Base-by-base conservation (phyloP, 2,329 filamentous ascomycete genomes). In the Paradendryphiella salina region DNA sequence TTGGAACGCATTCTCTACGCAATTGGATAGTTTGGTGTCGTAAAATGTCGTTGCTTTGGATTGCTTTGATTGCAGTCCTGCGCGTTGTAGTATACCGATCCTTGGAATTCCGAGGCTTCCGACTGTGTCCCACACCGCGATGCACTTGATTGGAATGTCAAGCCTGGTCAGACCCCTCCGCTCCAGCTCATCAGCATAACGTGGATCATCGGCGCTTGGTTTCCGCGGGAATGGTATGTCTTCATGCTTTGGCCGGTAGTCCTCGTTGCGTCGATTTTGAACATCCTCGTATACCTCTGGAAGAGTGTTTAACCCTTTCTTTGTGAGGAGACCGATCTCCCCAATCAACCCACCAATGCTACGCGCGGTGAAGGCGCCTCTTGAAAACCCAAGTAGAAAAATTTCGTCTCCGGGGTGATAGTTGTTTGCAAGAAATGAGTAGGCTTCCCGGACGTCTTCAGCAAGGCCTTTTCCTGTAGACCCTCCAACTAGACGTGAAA, bases 1-100 rank as follows among this genome's bases (percentile, higher is more conserved):
- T 36, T 83, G 81, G 53, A 82, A 83, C 1, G 80, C 81, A 51
- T 82, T 77, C 32, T 80, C 76, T 4, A 82, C 69, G n/a, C 63
- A 72, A 41, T 73, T 55, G 21, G 59, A 62, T 11, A 73, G 62
- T 14, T 75, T 73, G 0, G 79, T 81, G 59, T 81, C 77, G 62
- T 79, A 77, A 58, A 80, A 80, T 1, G 66, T 54, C 35, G 76
- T 73, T n/a, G 73, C 71, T 32, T 63, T 66, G 20, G 66, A 69
- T 39, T 75, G 66, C 13, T 60, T 58, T 38, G 51, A 61, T 40
- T 75, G 73, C 10, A 75, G 46, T 0, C 72, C 69, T 2, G 73
- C 60, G 23, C 65, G 64, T 11, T 69, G 71, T 5, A 75, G 60
- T 41, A 67, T 63, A 5, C 76, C 74, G 8, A 80, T 72, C 11